These are phyloP conservation scores for Aureobasidium subglaciale DNA, from an alignment of 2,329 filamentous ascomycete species.

Conservation along the genomic window DNA sequence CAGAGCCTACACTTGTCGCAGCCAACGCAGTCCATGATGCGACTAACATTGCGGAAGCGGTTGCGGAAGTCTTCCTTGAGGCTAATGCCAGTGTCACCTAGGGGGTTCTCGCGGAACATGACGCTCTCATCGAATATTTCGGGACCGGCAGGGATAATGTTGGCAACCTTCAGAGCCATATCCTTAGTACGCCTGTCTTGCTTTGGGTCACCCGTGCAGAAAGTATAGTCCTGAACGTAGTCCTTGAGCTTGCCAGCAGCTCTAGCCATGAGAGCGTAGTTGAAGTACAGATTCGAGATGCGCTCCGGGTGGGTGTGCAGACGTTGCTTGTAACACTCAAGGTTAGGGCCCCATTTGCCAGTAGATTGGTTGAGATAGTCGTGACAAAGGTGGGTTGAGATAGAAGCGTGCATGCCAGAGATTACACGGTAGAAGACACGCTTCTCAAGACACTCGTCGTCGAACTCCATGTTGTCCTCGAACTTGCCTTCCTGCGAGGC, in stretches of 20 bases:
- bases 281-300: slow-evolving; percentile 97
- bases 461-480: slow-evolving; percentile 62
- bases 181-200: slow-evolving; percentile 74
- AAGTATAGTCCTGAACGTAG: slow-evolving; percentile 76
- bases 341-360: slow-evolving; percentile 84
- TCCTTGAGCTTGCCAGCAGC: slow-evolving; percentile 85
- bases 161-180: slow-evolving; percentile 71
- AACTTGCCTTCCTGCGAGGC: slow-evolving; percentile 42
- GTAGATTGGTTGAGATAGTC: slow-evolving; percentile 94
- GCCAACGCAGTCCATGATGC: slow-evolving; percentile 96
- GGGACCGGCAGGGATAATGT: slow-evolving; percentile 57
- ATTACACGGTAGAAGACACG: slow-evolving; percentile 95
- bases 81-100: slow-evolving; percentile 49
- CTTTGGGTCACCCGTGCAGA: slow-evolving; percentile 76
- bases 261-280: slow-evolving; percentile 90
- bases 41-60: slow-evolving; percentile 91
- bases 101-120: slow-evolving; percentile 65
- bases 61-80: slow-evolving; percentile 97
- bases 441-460: slow-evolving; percentile 95
- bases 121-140: slow-evolving; percentile 89
- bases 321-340: slow-evolving; percentile 81
- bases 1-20: slow-evolving; percentile 98
- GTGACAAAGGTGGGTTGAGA: slow-evolving; percentile 92
- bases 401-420: slow-evolving; percentile 96
- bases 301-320: slow-evolving; percentile 80